These are phyloP conservation scores for Cadophora malorum DNA, from an alignment of 2,329 filamentous ascomycete species.

Conservation along the genomic window DNA sequence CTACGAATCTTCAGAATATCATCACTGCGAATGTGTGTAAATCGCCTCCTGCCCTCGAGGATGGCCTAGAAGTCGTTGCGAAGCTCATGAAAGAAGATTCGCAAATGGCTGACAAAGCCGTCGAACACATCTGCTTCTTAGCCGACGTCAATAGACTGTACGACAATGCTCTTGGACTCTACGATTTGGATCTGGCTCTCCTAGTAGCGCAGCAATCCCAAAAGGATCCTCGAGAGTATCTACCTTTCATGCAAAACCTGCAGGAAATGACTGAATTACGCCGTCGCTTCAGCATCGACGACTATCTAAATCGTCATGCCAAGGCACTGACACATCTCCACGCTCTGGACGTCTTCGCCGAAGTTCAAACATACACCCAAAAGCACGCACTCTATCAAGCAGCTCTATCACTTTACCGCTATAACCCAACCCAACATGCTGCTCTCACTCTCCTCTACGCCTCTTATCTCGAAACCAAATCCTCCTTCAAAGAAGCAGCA, in stretches of 20 bases:
- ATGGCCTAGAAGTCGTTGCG: constrained; percentile 81
- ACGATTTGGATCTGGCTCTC: constrained; percentile 87
- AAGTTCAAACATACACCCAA: constrained; percentile 77
- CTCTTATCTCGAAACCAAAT: constrained; percentile 74
- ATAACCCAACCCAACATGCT: constrained; percentile 70
- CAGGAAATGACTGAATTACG: constrained; percentile 75
- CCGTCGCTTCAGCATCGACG: constrained; percentile 84
- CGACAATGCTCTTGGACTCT: constrained; percentile 86
- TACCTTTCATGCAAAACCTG: constrained; percentile 90
- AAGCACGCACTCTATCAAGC: constrained; percentile 82
- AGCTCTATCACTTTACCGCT: constrained; percentile 83
- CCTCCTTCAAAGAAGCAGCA: constrained; percentile 84
- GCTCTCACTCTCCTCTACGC: constrained; percentile 82
- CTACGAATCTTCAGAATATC: constrained; percentile 81
- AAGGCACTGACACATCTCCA: constrained; percentile 84
- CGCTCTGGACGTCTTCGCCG: constrained; percentile 74
- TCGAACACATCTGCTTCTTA: constrained; percentile 97
- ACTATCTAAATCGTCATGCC: constrained; percentile 76
- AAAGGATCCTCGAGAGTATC: constrained; percentile 92
- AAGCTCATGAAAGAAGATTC: constrained; percentile 71
- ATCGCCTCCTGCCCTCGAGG: constrained; percentile 84
- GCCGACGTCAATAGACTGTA: constrained; percentile 93
- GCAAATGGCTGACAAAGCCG: constrained; percentile 81
- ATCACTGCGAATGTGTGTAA: constrained; percentile 97
- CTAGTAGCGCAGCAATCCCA: constrained; percentile 95